Base-by-base conservation (phyloP, 768 basidiomycete genomes). In the Grammothele lineata region DNA sequence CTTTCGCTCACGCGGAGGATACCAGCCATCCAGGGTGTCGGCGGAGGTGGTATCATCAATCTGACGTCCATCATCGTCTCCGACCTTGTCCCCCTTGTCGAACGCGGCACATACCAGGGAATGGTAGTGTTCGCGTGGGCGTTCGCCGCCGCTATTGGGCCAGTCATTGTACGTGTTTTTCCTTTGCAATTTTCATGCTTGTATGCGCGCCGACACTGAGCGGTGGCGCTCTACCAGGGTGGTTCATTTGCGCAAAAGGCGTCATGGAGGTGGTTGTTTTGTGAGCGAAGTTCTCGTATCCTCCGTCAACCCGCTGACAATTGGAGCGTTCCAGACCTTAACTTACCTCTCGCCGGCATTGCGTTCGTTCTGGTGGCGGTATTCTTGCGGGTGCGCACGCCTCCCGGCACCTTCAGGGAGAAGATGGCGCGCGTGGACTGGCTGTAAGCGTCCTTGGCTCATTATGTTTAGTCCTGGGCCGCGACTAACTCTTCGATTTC, bases 41-140 rank as follows among this genome's bases (percentile, higher is more conserved):
- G 61, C 11, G 59, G 57, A 14, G 61, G 61, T 4, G 52, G 49
- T 1, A 62, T 62, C 43, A 40, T 51, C 21, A 50, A 45, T 37
- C 25, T 57, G 19, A 40, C 57, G 14, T 55, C 56, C 1, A 62
- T 60, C 37, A 54, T 62, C 40, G 36, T 55, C 10, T 60, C 59
- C 4, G 61, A 62, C 40, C 47, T 62, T 2, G 59, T 62, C 1
- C 56, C 61, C 1, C 56, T 62, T 17, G 43, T 37, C 10, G 61
- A 62, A 39, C 56, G 61, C 2, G 61, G 61, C 5, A 92, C 39
- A 7, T 57, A 48, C 45, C 38, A 53, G 7, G 50, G 52, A 2
- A 23, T 57, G 14, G n/a, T 57, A 9, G 56, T 50, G 4, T 22
- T 57, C 10, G 40, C 60, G 3, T 52, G 51, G 51, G 51, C 42